Base-by-base conservation (phyloP, 192 early-diverging fungal species). In the Chytriomyces sp. region DNA sequence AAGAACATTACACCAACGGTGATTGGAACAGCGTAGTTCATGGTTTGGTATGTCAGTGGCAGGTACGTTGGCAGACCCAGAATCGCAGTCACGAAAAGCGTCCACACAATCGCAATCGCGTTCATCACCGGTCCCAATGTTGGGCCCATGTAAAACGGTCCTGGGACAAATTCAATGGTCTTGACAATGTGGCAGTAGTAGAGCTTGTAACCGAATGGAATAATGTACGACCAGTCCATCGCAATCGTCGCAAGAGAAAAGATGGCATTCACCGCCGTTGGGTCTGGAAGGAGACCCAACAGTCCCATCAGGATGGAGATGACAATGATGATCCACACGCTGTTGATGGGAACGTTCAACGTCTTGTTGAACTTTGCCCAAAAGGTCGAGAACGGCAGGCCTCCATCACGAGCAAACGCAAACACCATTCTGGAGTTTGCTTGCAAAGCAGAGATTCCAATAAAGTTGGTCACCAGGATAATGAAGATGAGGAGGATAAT, bases 381-480 rank as follows among this genome's bases (percentile, higher is more conserved):
- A 76, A 79, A 82, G 9, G 20, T 48, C 45, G 82, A 84, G 44
- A 62, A 64, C 44, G 87, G 85, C 48, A 88, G 77, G 24, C 81
- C 83, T 23, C 81, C 80, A 77, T 88, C 87, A 59, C 87, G 83
- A 69, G 85, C 79, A 69, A 88, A 85, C 7, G 87, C 83, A 70
- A 87, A 88, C 45, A 87, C 75, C 82, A 82, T 84, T 53, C 86
- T 75, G 28, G 82, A 82, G 78, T 84, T 86, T 57, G 86, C 80
- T 20, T 82, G 77, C 43, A 85, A 69, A 20, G 83, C 77, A 44
- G 67, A 74, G 60, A 87, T 76, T n/a, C 83, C 80, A 61, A 81
- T 81, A 46, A 73, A 59, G 73, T 77, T 83, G 26, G 77, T 83
- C 59, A 82, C 78, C 5, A 70, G 18, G 5, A 82, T 75, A 64